These are phyloP conservation scores for Nigrospora osmanthi DNA, from an alignment of 2,329 filamentous ascomycete genomes.

Conservation along the genomic window DNA sequence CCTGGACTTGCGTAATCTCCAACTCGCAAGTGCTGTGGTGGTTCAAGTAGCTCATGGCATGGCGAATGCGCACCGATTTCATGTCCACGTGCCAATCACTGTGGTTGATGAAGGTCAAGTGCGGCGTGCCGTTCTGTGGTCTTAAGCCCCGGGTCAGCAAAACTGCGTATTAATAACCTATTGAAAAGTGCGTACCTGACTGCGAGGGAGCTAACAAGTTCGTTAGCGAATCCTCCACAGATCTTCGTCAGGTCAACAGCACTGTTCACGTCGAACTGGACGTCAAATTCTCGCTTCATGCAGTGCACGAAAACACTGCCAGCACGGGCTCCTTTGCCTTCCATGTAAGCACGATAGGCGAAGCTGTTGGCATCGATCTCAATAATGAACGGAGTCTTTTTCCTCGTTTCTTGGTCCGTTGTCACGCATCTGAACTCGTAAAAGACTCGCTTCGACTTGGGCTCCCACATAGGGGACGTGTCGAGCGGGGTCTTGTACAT, in stretches of 20 bases:
- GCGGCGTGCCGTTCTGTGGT: slow-evolving; percentile 8
- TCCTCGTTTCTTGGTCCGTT: neutral
- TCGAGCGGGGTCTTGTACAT: neutral
- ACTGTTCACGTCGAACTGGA: slow-evolving; percentile 12
- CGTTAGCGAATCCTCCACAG: slow-evolving; percentile 13
- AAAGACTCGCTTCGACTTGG: neutral
- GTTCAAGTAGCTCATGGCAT: slow-evolving; percentile 11
- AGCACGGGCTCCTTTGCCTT: neutral
- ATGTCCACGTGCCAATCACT: slow-evolving; percentile 11
- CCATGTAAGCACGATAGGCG: slow-evolving; percentile 6
- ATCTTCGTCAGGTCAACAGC: slow-evolving; percentile 9
- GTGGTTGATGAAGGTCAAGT: slow-evolving; percentile 13
- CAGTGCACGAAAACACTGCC: slow-evolving; percentile 17
- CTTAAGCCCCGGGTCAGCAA: slow-evolving; percentile 7
- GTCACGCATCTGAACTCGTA: slow-evolving; percentile 6
- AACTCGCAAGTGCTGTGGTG: slow-evolving; percentile 4
- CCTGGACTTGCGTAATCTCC: slow-evolving; percentile 18
- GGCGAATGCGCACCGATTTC: slow-evolving; percentile 12
- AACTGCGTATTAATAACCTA: neutral
- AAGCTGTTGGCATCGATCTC: slow-evolving; percentile 15
- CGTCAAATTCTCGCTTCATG: slow-evolving; percentile 18
- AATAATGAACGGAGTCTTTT: slow-evolving; percentile 10
- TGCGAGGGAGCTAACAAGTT: slow-evolving; percentile 13
- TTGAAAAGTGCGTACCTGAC: slow-evolving; percentile 15
- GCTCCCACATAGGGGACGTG: neutral